These are phyloP conservation scores for Verticillium zaregamsianum DNA, from an alignment of 2,329 filamentous ascomycete genomes.

Conservation along the genomic window DNA sequence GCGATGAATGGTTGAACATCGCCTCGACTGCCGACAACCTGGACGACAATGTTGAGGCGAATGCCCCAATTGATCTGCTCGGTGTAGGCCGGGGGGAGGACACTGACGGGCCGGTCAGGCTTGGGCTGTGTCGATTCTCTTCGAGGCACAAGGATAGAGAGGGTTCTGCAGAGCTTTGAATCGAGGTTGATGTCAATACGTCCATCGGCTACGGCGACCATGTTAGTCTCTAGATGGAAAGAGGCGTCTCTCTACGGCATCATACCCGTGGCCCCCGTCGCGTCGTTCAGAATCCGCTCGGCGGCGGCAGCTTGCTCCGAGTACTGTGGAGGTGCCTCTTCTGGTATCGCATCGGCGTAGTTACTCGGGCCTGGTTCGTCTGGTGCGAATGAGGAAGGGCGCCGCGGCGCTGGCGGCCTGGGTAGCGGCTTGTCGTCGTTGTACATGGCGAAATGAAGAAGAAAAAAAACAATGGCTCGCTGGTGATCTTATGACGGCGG, in stretches of 20 bases:
- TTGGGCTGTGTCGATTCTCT: not conserved
- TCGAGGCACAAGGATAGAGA: slow-evolving; percentile 9
- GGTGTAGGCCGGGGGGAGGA: slow-evolving; percentile 1
- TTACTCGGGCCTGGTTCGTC: not conserved
- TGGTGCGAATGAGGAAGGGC: not conserved
- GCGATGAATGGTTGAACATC: slow-evolving; percentile 55
- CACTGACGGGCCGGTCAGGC: slow-evolving; percentile 3
- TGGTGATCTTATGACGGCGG: not conserved
- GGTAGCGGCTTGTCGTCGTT: not conserved
- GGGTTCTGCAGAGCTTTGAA: slow-evolving; percentile 7
- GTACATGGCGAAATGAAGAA: not conserved
- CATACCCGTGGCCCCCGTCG: not conserved
- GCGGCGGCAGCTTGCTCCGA: not conserved
- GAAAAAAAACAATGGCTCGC: not conserved
- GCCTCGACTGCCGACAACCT: slow-evolving; percentile 47
- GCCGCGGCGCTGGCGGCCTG: not conserved
- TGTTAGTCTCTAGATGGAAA: not conserved
- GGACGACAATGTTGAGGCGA: slow-evolving; percentile 47
- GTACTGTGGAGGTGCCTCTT: not conserved
- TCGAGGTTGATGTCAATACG: slow-evolving; percentile 11
- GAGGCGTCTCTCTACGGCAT: not conserved
- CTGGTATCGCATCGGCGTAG: not conserved
- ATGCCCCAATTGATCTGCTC: not conserved
- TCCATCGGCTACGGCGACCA: slow-evolving; percentile 4
- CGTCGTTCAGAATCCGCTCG: not conserved